Evolutionary conservation across 345 rosid genomes (phyloP).

Genomic region (Theobroma cacao): DNA sequence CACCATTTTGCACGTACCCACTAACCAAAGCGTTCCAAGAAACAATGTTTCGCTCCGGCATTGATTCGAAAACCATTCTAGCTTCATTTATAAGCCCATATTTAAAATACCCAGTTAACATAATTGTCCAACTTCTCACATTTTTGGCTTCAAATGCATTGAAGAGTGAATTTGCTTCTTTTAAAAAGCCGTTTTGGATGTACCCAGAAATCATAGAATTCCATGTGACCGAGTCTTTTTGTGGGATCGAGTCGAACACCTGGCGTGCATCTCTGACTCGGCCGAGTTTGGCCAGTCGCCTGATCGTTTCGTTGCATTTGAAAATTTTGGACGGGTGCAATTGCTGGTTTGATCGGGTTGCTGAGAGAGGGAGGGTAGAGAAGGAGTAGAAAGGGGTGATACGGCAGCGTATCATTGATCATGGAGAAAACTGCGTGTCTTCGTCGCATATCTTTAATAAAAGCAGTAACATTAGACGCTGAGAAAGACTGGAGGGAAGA

Average conservation of each 20-base stretch:
- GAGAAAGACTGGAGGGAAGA: too few relatives aligned
- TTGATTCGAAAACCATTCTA: conserved; percentile 9
- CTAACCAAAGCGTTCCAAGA: conserved; percentile 27
- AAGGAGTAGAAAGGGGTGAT: not conserved
- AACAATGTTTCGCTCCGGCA: conserved; percentile 31
- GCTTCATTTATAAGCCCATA: conserved; percentile 20
- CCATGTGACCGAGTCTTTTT: conserved; percentile 54
- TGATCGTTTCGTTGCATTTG: conserved; percentile 17
- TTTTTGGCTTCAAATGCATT: conserved; percentile 23
- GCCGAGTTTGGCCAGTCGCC: conserved; percentile 20
- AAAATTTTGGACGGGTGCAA: not conserved
- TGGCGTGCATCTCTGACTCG: conserved; percentile 35
- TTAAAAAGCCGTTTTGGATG: conserved; percentile 42
- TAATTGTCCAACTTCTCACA: conserved; percentile 5
- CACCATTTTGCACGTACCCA: conserved; percentile 24
- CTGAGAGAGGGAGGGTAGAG: conserved; percentile 7
- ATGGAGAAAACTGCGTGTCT: not conserved
- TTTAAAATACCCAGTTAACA: conserved; percentile 21
- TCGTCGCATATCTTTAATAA: not conserved
- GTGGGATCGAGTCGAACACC: conserved; percentile 58
- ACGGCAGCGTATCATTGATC: conserved; percentile 3
- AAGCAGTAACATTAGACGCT: not conserved
- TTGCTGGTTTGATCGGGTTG: not conserved
- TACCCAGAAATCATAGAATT: conserved; percentile 57
- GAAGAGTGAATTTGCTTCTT: conserved; percentile 33